These are phyloP conservation scores for Ligustrum vulgare DNA, from an alignment of 257 asterid species.

Conservation along the genomic window DNA sequence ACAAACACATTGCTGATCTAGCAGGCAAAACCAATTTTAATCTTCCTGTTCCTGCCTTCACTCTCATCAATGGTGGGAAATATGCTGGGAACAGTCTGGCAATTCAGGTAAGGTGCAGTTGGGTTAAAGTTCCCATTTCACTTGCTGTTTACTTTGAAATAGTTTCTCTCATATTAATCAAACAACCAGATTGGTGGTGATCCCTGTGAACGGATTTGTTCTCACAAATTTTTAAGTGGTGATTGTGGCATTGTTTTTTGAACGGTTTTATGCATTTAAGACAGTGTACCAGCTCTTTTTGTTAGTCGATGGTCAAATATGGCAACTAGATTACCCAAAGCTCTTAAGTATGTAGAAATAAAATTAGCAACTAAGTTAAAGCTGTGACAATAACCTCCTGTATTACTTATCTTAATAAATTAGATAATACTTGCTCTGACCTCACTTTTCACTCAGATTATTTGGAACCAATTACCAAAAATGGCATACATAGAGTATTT, in stretches of 20 bases:
- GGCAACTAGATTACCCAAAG: neutral
- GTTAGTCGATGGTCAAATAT: neutral
- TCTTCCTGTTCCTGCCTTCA: conserved; percentile 92
- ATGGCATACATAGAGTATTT: neutral
- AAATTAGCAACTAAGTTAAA: neutral
- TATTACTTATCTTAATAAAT: neutral
- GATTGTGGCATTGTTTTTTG: neutral
- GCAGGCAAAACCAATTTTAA: conserved; percentile 66
- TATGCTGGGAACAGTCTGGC: conserved; percentile 84
- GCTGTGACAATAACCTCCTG: neutral
- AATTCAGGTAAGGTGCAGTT: conserved; percentile 51
- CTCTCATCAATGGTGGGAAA: conserved; percentile 91
- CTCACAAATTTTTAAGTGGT: neutral
- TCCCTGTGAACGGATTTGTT: neutral
- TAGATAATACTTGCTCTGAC: neutral
- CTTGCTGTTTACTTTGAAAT: conserved; percentile 18
- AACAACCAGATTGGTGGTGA: neutral
- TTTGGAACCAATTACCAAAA: neutral
- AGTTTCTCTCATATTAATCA: conserved; percentile 17
- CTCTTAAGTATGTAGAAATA: neutral
- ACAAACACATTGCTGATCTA: conserved; percentile 95
- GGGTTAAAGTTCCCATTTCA: neutral
- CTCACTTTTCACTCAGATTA: neutral
- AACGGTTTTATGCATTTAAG: neutral
- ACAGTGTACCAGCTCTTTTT: neutral